These are phyloP conservation scores for Kuraishia piskuri DNA, from an alignment of 805 yeast species.

Conservation along the genomic window DNA sequence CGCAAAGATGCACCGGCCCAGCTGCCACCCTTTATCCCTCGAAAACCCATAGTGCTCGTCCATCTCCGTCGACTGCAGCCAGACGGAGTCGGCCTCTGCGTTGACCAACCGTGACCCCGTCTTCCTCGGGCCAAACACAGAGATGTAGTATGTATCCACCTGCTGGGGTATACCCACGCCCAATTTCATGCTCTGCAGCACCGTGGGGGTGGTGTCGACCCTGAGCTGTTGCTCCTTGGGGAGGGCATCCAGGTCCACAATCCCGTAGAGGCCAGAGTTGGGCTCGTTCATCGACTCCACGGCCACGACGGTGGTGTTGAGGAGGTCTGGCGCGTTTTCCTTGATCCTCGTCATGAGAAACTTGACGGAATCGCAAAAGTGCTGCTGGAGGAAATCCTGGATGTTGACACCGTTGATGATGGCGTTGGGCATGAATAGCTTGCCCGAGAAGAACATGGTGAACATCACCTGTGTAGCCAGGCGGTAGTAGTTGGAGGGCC, in stretches of 20 bases:
- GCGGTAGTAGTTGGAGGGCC: constrained; percentile 83
- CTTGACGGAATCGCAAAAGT: constrained; percentile 46
- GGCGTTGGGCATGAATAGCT: constrained; percentile 67
- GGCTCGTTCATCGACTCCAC: constrained; percentile 86
- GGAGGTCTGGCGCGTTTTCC: constrained; percentile 32
- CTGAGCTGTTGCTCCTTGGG: constrained; percentile 61
- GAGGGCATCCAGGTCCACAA: constrained; percentile 38
- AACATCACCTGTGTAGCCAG: constrained; percentile 77
- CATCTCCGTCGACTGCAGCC: constrained; percentile 48
- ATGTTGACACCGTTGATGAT: constrained; percentile 64
- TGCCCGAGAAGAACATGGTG: constrained; percentile 78
- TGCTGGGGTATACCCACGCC: constrained; percentile 72
- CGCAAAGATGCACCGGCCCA: constrained; percentile 77
- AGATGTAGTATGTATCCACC: constrained; percentile 62
- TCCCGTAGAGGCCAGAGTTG: constrained; percentile 64
- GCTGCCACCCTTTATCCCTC: constrained; percentile 54
- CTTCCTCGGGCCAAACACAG: constrained; percentile 71
- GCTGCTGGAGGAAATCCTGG: constrained; percentile 67
- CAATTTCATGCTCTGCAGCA: constrained; percentile 59
- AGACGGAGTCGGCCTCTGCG: constrained; percentile 59
- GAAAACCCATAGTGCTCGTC: constrained; percentile 68
- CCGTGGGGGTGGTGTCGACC: constrained; percentile 78
- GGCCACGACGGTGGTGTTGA: constrained; percentile 57
- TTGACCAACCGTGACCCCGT: constrained; percentile 48
- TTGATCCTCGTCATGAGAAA: constrained; percentile 34